Conservation (phyloP, 805 yeast genomes). For the Myxozyma sirexii region DNA sequence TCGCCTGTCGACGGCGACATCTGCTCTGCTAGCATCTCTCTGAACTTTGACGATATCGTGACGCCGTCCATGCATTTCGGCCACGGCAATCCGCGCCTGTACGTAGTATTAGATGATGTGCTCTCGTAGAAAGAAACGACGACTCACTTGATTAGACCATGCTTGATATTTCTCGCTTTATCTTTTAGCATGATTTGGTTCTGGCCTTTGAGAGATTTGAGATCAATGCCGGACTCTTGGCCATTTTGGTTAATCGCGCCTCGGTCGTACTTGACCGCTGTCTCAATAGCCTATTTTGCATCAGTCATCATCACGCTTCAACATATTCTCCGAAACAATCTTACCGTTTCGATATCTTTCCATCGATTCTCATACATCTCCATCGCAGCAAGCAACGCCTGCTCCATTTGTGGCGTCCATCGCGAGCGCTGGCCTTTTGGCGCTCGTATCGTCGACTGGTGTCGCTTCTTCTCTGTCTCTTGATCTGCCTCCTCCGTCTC, state of each 20-base stretch:
- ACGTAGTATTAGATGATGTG: too few species aligned
- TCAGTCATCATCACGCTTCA: background rate
- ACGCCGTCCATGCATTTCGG: too few species aligned
- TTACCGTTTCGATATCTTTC: conserved; percentile 15
- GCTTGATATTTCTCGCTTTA: conserved; percentile 30
- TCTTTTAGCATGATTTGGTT: conserved; percentile 27
- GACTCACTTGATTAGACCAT: conserved; percentile 13
- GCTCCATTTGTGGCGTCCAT: conserved; percentile 27
- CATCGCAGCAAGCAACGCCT: conserved; percentile 11
- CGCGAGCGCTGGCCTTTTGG: background rate
- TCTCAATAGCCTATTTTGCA: background rate
- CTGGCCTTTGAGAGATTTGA: conserved; percentile 18
- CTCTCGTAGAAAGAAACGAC: too few species aligned
- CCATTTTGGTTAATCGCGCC: background rate
- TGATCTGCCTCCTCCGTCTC: background rate
- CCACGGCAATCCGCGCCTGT: too few species aligned
- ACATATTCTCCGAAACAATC: background rate
- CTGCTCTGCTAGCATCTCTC: too few species aligned
- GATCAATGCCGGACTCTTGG: background rate
- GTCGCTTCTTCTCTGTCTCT: too few species aligned
- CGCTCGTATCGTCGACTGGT: background rate
- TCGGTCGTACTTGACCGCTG: background rate
- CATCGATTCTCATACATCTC: conserved; percentile 6
- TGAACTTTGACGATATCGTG: too few species aligned
- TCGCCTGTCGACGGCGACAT: too few species aligned